phyloP scores from a whole-genome alignment of 164 flowering plant genomes.

The Vitis labrusca region DNA sequence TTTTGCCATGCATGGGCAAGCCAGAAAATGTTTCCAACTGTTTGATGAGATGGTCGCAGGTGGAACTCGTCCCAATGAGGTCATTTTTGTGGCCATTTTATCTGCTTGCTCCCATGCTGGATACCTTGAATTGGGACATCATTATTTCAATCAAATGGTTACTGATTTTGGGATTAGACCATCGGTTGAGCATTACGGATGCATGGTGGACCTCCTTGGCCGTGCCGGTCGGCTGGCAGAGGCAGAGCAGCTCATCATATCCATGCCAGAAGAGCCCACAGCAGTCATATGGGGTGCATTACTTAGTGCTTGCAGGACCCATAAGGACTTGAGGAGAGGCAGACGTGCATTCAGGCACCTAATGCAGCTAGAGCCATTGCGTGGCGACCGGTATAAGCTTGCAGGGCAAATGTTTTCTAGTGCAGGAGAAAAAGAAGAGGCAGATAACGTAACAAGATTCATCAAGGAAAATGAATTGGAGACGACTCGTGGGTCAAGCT shows the following conservation, averaged over 20 bases:
- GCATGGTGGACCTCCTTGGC: constrained; percentile 50
- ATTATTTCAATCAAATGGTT: constrained; percentile 33
- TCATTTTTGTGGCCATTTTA: constrained; percentile 36
- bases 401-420: constrained; percentile 23
- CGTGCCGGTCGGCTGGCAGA: constrained; percentile 41
- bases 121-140: constrained; percentile 28
- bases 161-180: constrained; percentile 27
- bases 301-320: constrained; percentile 31
- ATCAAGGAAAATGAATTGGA: constrained; percentile 25
- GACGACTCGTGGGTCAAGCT: constrained; percentile 29
- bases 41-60: constrained; percentile 30
- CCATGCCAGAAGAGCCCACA: constrained; percentile 37
- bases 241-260: constrained; percentile 28
- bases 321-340: constrained; percentile 31
- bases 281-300: constrained; percentile 44
- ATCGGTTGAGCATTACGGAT: constrained; percentile 40
- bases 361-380: constrained; percentile 25
- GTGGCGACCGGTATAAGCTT: constrained; percentile 31
- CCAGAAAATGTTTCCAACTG: constrained; percentile 24
- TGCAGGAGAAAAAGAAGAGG: constrained; percentile 20
- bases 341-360: constrained; percentile 21
- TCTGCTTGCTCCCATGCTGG: constrained; percentile 46
- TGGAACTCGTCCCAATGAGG: constrained; percentile 32
- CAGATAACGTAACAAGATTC: constrained; percentile 21
- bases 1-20: constrained; percentile 40